Evolutionary conservation across 2,329 filamentous ascomycete species (phyloP).

Genomic region (Cyphellophora attinorum): DNA sequence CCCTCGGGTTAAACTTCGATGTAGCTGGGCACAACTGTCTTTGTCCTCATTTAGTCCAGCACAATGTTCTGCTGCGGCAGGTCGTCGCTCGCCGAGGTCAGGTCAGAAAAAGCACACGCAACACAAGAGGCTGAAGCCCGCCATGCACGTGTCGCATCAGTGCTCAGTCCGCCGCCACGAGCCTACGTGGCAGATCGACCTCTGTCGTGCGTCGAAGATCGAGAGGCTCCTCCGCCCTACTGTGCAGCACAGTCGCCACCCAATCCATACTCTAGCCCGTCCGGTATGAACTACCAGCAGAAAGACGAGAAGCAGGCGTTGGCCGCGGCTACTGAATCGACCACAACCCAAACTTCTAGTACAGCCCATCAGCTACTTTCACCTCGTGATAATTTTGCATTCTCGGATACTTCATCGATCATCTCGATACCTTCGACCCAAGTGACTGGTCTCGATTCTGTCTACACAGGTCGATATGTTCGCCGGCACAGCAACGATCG

Average conservation of each 20-base stretch:
- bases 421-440: slow-evolving; percentile 1
- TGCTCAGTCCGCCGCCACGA: background rate
- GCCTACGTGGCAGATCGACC: background rate
- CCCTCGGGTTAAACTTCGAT: too few species aligned
- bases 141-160: background rate
- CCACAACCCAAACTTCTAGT: background rate
- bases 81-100: background rate
- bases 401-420: slow-evolving; percentile 1
- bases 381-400: background rate
- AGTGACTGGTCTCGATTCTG: slow-evolving; percentile 1
- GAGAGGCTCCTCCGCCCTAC: background rate
- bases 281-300: background rate
- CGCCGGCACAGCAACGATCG: background rate
- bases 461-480: too few species aligned
- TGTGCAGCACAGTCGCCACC: background rate
- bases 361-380: too few species aligned
- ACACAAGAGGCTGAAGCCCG: slow-evolving; percentile 1
- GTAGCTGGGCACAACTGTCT: too few species aligned
- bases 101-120: background rate
- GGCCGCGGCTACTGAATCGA: background rate
- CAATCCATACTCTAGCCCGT: background rate
- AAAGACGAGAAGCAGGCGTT: background rate
- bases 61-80: background rate
- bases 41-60: too few species aligned
- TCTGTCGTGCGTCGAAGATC: background rate